Conservation (phyloP, 352 stramenopile genomes). For the Phytophthora sp. region DNA sequence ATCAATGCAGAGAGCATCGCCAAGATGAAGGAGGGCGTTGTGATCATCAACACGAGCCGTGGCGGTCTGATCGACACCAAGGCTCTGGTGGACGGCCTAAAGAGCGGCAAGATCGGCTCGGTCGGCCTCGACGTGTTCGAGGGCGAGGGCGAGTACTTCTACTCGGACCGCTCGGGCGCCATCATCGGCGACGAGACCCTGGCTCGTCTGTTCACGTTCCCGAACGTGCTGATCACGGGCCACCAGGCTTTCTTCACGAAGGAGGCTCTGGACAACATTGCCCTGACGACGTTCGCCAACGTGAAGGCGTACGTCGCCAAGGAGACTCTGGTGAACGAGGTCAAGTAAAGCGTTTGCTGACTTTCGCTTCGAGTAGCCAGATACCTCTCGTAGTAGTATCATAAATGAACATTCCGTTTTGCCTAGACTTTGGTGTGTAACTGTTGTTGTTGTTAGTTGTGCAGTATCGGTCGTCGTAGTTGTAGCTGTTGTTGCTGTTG, state of each 20-base stretch:
- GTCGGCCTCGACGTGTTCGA: constrained; percentile 87
- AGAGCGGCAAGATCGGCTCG: constrained; percentile 68
- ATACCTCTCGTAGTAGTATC: neutral
- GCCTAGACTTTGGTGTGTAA: neutral
- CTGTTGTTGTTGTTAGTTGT: neutral
- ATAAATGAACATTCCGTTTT: constrained; percentile 4
- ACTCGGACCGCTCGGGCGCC: constrained; percentile 61
- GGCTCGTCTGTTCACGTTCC: constrained; percentile 70
- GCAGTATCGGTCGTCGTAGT: too few relatives aligned
- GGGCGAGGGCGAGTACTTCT: constrained; percentile 73
- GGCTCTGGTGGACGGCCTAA: constrained; percentile 75
- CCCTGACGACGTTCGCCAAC: constrained; percentile 71
- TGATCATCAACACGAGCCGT: constrained; percentile 90
- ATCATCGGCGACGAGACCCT: constrained; percentile 64
- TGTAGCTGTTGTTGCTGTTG: too few relatives aligned
- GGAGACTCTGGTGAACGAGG: constrained; percentile 52
- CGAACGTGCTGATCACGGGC: constrained; percentile 75
- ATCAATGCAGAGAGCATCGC: constrained; percentile 77
- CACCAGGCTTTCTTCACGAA: constrained; percentile 80
- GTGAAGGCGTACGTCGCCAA: constrained; percentile 49
- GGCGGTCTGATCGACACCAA: constrained; percentile 83
- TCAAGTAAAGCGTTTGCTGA: constrained; percentile 32
- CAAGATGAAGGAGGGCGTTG: constrained; percentile 84
- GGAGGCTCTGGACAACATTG: constrained; percentile 69
- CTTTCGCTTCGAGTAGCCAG: neutral